These are phyloP conservation scores for Aspergillus indologenus DNA, from an alignment of 495 filamentous ascomycete species.

Conservation along the genomic window DNA sequence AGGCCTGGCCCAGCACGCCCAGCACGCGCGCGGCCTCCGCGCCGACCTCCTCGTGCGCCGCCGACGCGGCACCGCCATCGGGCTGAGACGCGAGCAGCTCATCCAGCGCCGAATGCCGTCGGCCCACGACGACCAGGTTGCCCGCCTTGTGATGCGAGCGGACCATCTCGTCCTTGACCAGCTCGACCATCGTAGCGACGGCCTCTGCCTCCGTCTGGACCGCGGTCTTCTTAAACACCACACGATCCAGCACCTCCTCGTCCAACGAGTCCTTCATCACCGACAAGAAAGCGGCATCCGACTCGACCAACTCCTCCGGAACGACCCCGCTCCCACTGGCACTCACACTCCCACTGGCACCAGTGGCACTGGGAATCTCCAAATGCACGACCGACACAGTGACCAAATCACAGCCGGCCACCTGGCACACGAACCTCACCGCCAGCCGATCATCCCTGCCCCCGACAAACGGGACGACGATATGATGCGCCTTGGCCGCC, in stretches of 20 bases:
- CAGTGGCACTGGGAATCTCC: constrained; percentile 6
- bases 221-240: constrained; percentile 48
- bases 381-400: constrained; percentile 38
- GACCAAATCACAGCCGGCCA: constrained; percentile 72
- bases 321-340: not conserved
- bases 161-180: not conserved
- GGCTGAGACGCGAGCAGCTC: not conserved
- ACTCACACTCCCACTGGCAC: not conserved
- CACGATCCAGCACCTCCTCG: constrained; percentile 50
- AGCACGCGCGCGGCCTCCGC: constrained; percentile 27
- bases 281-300: constrained; percentile 61
- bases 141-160: not conserved
- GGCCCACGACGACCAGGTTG: not conserved
- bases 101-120: not conserved
- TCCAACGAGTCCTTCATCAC: constrained; percentile 61
- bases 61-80: constrained; percentile 44
- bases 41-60: constrained; percentile 49
- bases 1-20: not conserved
- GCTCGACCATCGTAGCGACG: not conserved
- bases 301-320: constrained; percentile 10
- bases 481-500: constrained; percentile 60
- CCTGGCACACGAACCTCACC: constrained; percentile 74
- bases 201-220: not conserved
- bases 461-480: constrained; percentile 87
- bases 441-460: constrained; percentile 81